A percentile compares a stretch with the other conserved stretches of the same genome.
Evolutionary conservation across 441 rosid genomes (phyloP).

Genomic region (Viola pubescens): DNA sequence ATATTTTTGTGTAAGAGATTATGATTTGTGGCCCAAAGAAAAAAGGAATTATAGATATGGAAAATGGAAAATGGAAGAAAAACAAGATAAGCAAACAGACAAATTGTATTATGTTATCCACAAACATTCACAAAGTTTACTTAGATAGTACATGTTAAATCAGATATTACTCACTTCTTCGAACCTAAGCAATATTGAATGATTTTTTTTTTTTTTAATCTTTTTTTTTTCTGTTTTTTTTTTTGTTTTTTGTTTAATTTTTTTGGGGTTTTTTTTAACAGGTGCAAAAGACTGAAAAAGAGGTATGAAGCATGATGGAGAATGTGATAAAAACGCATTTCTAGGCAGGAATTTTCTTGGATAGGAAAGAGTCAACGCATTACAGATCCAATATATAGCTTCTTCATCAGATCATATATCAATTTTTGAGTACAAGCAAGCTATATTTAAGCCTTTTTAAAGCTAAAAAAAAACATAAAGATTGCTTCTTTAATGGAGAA

Average conservation of each 20-base stretch:
- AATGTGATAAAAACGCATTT: slow-evolving; percentile 14
- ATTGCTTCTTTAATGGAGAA: slow-evolving; percentile 52
- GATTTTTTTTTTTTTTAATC: neutral
- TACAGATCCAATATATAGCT: neutral
- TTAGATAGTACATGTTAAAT: neutral
- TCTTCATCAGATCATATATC: neutral
- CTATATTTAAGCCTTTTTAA: too few species aligned
- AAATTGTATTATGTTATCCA: slow-evolving; percentile 18
- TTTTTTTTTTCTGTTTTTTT: too few species aligned
- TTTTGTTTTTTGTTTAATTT: too few species aligned
- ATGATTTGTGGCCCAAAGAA: slow-evolving; percentile 35
- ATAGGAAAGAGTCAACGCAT: neutral
- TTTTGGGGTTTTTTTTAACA: slow-evolving; percentile 2
- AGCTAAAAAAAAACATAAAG: too few species aligned
- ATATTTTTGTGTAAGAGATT: slow-evolving; percentile 22
- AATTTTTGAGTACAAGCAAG: neutral
- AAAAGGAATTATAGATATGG: neutral
- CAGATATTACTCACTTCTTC: slow-evolving; percentile 14
- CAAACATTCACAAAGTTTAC: too few species aligned
- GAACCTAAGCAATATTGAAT: neutral
- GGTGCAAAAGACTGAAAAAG: neutral
- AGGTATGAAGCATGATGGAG: neutral
- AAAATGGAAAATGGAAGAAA: slow-evolving; percentile 10
- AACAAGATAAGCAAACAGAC: slow-evolving; percentile 29
- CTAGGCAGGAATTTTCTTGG: slow-evolving; percentile 5